Evolutionary conservation across 331 rosid species (phyloP).

Genomic region (Dryas integrifolia): DNA sequence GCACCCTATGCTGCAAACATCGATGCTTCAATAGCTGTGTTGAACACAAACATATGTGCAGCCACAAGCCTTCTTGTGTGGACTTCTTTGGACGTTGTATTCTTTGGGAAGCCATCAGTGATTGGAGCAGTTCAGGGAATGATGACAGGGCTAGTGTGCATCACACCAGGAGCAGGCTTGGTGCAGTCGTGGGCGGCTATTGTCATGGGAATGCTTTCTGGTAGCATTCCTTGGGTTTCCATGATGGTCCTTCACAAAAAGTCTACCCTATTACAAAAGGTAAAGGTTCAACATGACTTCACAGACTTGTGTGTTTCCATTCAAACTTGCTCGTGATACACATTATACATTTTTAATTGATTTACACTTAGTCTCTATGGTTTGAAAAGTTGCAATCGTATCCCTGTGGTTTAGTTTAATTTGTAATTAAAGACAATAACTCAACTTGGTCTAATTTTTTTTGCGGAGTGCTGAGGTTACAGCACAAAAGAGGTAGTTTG

Average conservation of each 20-base stretch:
- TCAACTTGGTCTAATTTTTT: no score
- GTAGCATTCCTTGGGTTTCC: conserved; percentile 83
- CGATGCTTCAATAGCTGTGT: conserved; percentile 57
- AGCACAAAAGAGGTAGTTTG: no score
- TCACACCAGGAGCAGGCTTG: conserved; percentile 95
- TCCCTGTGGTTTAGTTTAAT: no score
- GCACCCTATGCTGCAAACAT: conserved; percentile 78
- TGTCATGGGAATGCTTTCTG: conserved; percentile 67
- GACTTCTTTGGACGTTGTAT: conserved; percentile 69
- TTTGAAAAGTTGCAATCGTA: no score
- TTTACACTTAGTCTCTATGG: no score
- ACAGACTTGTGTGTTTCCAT: no score
- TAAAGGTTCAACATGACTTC: neutral
- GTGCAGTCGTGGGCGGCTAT: conserved; percentile 99
- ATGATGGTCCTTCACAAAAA: conserved; percentile 94
- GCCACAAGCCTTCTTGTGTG: conserved; percentile 81
- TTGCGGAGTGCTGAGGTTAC: no score
- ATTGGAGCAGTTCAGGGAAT: conserved; percentile 97
- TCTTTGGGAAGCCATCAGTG: conserved; percentile 82
- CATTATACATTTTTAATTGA: neutral
- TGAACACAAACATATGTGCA: conserved; percentile 79
- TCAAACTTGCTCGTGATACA: neutral
- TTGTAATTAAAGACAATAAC: no score
- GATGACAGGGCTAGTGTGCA: conserved; percentile 95
- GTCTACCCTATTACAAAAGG: conserved; percentile 66